Percentiles rank a stretch among this genome's conserved stretches.
phyloP scores from a whole-genome alignment of 495 filamentous ascomycete genomes.

The Patellaria atrata region DNA sequence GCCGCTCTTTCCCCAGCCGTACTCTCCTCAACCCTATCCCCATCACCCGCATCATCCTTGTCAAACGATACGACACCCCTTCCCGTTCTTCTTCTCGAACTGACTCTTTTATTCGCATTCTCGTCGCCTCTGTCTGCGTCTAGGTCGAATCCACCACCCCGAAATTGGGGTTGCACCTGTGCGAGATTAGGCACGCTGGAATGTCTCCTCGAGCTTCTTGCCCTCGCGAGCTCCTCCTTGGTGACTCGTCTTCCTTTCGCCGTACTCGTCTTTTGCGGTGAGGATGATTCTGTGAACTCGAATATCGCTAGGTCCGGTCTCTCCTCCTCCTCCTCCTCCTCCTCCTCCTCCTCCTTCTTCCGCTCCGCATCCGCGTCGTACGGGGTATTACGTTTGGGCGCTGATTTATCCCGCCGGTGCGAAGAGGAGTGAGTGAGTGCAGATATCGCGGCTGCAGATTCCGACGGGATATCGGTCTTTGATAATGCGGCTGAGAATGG shows the following conservation, averaged over 20 bases:
- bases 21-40: conserved; percentile 2
- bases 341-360: not conserved
- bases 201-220: conserved; percentile 8
- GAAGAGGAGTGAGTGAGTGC: not conserved
- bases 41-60: not conserved
- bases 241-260: conserved; percentile 5
- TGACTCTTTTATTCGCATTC: conserved; percentile 3
- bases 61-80: not conserved
- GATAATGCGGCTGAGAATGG: not conserved
- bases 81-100: not conserved
- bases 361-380: too few relatives aligned
- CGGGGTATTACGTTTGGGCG: not conserved
- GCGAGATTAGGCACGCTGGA: conserved; percentile 2
- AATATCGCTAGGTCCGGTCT: conserved; percentile 22
- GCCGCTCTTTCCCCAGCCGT: conserved; percentile 20
- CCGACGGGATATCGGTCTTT: conserved; percentile 12
- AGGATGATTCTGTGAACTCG: conserved; percentile 27
- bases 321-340: conserved; percentile 5
- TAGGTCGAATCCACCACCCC: conserved; percentile 5
- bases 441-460: conserved; percentile 1
- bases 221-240: conserved; percentile 6
- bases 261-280: conserved; percentile 1
- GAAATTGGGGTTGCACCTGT: not conserved
- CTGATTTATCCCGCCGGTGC: not conserved
- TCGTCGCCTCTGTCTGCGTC: not conserved